Evolutionary conservation across 805 yeast species (phyloP).

Genomic region (Kazachstania africana): DNA sequence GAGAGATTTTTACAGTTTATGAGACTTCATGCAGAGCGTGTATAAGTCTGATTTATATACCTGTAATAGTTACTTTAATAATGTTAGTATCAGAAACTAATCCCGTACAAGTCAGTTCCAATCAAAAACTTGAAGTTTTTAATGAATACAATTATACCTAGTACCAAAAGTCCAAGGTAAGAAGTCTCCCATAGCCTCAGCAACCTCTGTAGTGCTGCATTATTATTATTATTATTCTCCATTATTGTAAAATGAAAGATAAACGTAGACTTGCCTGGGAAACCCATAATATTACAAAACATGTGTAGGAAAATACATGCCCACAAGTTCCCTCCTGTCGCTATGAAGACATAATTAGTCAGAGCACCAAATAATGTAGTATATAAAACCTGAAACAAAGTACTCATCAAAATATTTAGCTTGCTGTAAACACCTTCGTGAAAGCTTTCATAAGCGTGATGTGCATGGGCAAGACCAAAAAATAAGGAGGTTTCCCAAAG

Average conservation of each 20-base stretch:
- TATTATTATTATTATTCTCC: background rate
- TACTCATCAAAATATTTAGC: slow-evolving; percentile 9
- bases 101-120: background rate
- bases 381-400: slow-evolving; percentile 18
- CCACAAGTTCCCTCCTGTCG: slow-evolving; percentile 22
- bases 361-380: slow-evolving; percentile 25
- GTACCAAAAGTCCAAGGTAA: slow-evolving; percentile 11
- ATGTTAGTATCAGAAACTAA: background rate
- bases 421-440: slow-evolving; percentile 9
- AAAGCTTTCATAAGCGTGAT: slow-evolving; percentile 23
- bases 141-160: slow-evolving; percentile 14
- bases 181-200: slow-evolving; percentile 15
- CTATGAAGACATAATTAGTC: slow-evolving; percentile 21
- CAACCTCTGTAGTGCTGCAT: slow-evolving; percentile 1
- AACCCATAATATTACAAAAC: slow-evolving; percentile 24
- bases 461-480: slow-evolving; percentile 27
- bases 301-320: slow-evolving; percentile 21
- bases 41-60: no score
- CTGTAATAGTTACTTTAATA: no score
- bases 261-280: slow-evolving; percentile 20
- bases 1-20: no score
- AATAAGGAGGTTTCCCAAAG: slow-evolving; percentile 18
- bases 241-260: slow-evolving; percentile 8
- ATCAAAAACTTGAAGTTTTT: slow-evolving; percentile 1
- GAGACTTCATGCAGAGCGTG: no score